These are phyloP conservation scores for Pichia phayaonensis DNA, from an alignment of 805 yeast species.

Conservation along the genomic window DNA sequence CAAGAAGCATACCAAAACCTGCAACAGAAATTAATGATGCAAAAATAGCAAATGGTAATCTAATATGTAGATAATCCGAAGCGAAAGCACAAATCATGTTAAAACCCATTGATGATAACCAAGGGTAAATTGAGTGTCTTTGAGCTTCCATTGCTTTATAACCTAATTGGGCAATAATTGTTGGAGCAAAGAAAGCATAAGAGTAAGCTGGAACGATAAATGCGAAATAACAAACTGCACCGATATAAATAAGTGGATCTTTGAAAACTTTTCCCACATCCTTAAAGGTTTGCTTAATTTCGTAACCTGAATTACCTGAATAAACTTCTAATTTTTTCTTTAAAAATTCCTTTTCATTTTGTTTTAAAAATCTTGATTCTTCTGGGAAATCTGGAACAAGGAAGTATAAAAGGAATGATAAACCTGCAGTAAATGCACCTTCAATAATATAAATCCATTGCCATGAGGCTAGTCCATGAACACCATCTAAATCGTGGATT, in stretches of 20 bases:
- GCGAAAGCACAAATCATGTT: constrained; percentile 53
- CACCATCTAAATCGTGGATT: constrained; percentile 47
- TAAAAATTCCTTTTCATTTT: constrained; percentile 46
- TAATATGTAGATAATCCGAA: constrained; percentile 47
- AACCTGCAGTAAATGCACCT: constrained; percentile 30
- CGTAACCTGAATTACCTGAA: constrained; percentile 42
- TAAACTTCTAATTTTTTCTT: constrained; percentile 54
- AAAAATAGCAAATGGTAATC: constrained; percentile 37
- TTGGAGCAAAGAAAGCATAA: constrained; percentile 66
- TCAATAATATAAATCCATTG: constrained; percentile 38
- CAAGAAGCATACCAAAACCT: constrained; percentile 52
- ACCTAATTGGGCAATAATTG: constrained; percentile 54
- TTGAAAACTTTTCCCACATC: constrained; percentile 46
- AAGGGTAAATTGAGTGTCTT: constrained; percentile 77
- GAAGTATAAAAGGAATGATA: constrained; percentile 32
- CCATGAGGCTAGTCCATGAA: constrained; percentile 37
- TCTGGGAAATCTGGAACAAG: constrained; percentile 68
- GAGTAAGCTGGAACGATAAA: constrained; percentile 68
- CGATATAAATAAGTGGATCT: constrained; percentile 50
- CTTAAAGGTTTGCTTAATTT: constrained; percentile 35
- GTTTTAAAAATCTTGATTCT: constrained; percentile 45
- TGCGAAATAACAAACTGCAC: constrained; percentile 58
- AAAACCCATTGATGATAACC: constrained; percentile 68
- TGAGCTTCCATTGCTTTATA: constrained; percentile 69
- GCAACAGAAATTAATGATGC: constrained; percentile 34